Percentiles rank a stretch among this genome's conserved stretches.
Evolutionary conservation across 2,329 filamentous ascomycete genomes (phyloP).

Genomic region (Arthroderma sp.): DNA sequence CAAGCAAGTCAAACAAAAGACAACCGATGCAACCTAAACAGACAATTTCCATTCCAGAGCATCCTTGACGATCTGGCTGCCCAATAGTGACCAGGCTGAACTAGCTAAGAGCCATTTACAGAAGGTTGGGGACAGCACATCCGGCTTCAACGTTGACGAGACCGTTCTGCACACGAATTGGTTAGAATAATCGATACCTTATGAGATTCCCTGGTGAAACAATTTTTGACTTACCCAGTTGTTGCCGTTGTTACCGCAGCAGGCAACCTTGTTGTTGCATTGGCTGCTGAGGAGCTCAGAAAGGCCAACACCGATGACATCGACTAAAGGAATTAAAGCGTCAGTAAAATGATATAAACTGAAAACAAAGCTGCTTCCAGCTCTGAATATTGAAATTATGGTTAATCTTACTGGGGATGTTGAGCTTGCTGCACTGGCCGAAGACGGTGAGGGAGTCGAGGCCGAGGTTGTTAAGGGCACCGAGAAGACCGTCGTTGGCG

Average conservation of each 20-base stretch:
- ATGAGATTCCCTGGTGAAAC: neutral
- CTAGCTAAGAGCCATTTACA: constrained; percentile 18
- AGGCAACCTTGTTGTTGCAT: constrained; percentile 10
- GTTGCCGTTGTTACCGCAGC: constrained; percentile 9
- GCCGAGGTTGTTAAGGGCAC: constrained; percentile 24
- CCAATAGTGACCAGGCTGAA: too few relatives aligned
- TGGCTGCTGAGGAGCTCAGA: constrained; percentile 10
- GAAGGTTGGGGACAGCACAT: constrained; percentile 26
- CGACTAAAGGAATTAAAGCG: constrained; percentile 8
- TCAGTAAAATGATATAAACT: constrained; percentile 3
- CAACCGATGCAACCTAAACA: too few relatives aligned
- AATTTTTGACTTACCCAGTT: constrained; percentile 8
- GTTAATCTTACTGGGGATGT: constrained; percentile 18
- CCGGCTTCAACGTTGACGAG: constrained; percentile 25
- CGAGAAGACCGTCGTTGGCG: constrained; percentile 24
- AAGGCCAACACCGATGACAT: constrained; percentile 18
- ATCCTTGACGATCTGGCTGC: too few relatives aligned
- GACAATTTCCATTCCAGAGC: too few relatives aligned
- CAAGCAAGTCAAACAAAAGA: too few relatives aligned
- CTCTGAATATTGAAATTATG: too few relatives aligned
- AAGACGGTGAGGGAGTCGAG: constrained; percentile 26
- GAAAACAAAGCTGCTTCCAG: too few relatives aligned
- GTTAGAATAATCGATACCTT: neutral
- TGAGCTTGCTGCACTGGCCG: constrained; percentile 30
- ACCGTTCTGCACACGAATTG: constrained; percentile 13